Evolutionary conservation across 805 yeast species (phyloP).

Genomic region (Metschnikowia cerradonensis): DNA sequence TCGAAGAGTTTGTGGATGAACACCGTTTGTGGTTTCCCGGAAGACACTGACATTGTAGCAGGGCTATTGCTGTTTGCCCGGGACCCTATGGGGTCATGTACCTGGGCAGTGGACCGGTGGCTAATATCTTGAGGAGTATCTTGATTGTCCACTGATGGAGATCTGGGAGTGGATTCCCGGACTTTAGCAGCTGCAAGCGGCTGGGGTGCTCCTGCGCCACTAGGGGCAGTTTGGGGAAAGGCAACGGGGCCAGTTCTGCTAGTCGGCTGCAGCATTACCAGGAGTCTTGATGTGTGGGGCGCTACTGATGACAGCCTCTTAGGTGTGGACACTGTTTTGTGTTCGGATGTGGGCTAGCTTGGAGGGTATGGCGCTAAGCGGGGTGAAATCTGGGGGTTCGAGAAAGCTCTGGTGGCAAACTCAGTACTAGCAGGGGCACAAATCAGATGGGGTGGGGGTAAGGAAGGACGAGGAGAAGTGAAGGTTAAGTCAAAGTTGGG

Average conservation of each 20-base stretch:
- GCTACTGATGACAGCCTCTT: background rate
- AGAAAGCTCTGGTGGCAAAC: background rate
- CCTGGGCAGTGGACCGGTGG: conserved; percentile 1
- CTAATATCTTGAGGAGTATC: background rate
- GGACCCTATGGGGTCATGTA: conserved; percentile 4
- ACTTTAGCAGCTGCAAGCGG: background rate
- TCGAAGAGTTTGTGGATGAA: conserved; percentile 88
- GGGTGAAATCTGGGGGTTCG: background rate
- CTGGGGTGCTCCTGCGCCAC: background rate
- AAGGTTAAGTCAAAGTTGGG: background rate
- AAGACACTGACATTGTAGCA: conserved; percentile 7
- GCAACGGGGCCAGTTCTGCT: conserved; percentile 2
- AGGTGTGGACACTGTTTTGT: background rate
- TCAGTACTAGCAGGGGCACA: background rate
- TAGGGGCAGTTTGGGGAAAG: conserved; percentile 3
- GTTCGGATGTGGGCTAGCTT: background rate
- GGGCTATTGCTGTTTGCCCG: conserved; percentile 11
- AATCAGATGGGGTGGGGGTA: background rate
- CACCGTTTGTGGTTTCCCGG: conserved; percentile 38
- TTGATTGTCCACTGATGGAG: conserved; percentile 2
- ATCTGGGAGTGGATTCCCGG: conserved; percentile 3
- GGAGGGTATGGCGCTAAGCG: background rate
- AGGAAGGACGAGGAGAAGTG: background rate
- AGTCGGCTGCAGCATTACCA: conserved; percentile 3
- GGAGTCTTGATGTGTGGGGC: background rate